Conservation (phyloP, 257 asterid species). For the Catharanthus roseus region DNA sequence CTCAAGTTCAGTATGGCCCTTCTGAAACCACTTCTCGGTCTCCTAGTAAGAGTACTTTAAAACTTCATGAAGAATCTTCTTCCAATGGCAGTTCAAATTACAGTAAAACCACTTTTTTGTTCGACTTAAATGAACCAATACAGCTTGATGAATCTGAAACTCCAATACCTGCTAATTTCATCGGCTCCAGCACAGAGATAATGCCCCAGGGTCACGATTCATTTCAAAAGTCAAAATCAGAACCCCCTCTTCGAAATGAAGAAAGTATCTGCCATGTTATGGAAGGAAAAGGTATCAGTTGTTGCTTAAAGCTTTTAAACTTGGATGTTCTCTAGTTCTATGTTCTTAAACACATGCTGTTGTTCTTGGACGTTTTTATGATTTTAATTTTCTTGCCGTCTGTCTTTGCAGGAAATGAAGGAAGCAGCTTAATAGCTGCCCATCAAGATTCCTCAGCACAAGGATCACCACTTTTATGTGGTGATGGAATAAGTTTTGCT, state of each 20-base stretch:
- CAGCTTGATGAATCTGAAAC: constrained; percentile 29
- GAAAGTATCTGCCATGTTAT: constrained; percentile 7
- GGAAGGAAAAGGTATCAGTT: constrained; percentile 17
- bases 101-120: constrained; percentile 24
- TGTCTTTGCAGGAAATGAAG: constrained; percentile 7
- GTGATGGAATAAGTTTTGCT: constrained; percentile 14
- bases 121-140: constrained; percentile 69
- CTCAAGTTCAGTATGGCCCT: constrained; percentile 12
- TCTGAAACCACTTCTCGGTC: constrained; percentile 13
- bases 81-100: constrained; percentile 24
- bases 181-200: constrained; percentile 25
- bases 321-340: too few relatives aligned
- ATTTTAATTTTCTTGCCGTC: background rate
- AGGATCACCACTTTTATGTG: background rate
- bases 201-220: constrained; percentile 15
- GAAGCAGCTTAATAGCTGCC: constrained; percentile 14
- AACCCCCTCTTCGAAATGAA: constrained; percentile 13
- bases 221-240: constrained; percentile 24
- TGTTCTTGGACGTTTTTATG: background rate
- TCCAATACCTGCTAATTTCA: constrained; percentile 25
- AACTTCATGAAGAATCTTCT: constrained; percentile 18
- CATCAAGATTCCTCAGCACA: constrained; percentile 11
- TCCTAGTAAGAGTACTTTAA: constrained; percentile 23
- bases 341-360: background rate
- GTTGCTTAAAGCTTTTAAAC: background rate